A percentile compares a stretch with the other conserved stretches of the same genome.
Evolutionary conservation across 495 filamentous ascomycete species (phyloP).

Genomic region (Penicillium malachiteum): DNA sequence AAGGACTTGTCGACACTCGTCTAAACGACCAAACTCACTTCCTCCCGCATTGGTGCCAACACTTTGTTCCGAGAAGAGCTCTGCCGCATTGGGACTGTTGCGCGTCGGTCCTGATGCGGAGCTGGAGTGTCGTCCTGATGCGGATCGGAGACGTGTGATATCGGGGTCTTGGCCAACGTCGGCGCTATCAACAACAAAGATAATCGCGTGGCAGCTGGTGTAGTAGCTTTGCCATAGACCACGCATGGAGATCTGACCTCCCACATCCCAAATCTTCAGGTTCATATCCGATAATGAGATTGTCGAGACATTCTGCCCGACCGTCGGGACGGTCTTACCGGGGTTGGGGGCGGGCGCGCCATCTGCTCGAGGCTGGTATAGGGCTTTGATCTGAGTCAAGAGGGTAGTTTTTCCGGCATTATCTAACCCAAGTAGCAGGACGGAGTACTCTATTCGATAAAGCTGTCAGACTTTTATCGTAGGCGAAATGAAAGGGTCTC

Average conservation of each 20-base stretch:
- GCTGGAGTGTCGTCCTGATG: conserved; percentile 28
- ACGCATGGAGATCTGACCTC: conserved; percentile 84
- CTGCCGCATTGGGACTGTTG: conserved; percentile 8
- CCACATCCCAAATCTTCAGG: conserved; percentile 98
- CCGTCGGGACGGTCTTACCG: conserved; percentile 85
- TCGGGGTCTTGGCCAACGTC: conserved; percentile 80
- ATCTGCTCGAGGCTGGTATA: conserved; percentile 66
- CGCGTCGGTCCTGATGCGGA: conserved; percentile 29
- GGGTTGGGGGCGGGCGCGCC: conserved; percentile 52
- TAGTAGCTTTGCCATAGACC: conserved; percentile 97
- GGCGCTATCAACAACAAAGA: conserved; percentile 93
- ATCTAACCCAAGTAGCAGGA: conserved; percentile 94
- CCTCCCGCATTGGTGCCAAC: conserved; percentile 47
- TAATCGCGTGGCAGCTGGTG: conserved; percentile 87
- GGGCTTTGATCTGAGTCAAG: conserved; percentile 89
- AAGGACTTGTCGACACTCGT: conserved; percentile 84
- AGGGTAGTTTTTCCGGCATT: conserved; percentile 99
- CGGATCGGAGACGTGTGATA: conserved; percentile 32
- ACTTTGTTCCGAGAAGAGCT: conserved; percentile 35
- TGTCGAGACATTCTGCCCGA: conserved; percentile 94
- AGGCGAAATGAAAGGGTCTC: too few species aligned
- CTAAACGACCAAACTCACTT: conserved; percentile 64
- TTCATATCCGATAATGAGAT: conserved; percentile 88
- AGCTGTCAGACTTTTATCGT: background rate
- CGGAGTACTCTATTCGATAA: conserved; percentile 78